Evolutionary conservation across 257 asterid genomes (phyloP), one percentile per base, ranked within the genome.

Genomic region (Ilex aquifolium): DNA sequence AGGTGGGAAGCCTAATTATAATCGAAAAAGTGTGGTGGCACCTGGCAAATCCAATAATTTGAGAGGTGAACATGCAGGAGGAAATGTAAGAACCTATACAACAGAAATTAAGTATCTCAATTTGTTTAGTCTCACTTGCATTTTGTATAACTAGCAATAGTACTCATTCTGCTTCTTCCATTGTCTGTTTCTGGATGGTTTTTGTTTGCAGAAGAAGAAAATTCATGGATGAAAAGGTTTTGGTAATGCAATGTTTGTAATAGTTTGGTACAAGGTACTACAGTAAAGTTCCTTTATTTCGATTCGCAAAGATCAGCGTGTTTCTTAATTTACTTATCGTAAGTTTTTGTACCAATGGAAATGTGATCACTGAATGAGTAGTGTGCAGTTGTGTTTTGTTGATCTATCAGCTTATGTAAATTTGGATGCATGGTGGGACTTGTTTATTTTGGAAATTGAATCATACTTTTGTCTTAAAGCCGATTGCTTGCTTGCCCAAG

Each of bases 1-100:
- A 61, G 63, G 62, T 13, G 69, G 49, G 39, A 51, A 71, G 51
- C 83, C 76, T 36, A 65, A 51, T 8, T 55, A 60, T 73, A 73
- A 74, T 61, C 80, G 48, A 42, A 74, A 56, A 44, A 56, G 53
- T 17, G 7, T 31, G 55, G 39, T 16, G 44, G 57, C 53, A 52
- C 75, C 46, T 62, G 67, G 44, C 15, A 74, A 68, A 57, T 66
- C 72, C 62, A 75, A 76, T 67, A 68, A 51, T 49, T n/a, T 53
- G 8, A 60, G 60, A 56, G 32, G 27, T 52, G 66, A 6, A 57
- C 67, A 40, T 13, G 39, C 52, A 50, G 64, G 65, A 15, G 54
- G 30, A 56, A 77, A 2, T 67, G 81, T 76, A 51, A 71, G 77
- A 29, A 57, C 53, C 27, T 49, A 21, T 21, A 21, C 27, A 21